A percentile compares a stretch with the other conserved stretches of the same genome.
Evolutionary conservation across 2,329 filamentous ascomycete genomes (phyloP).

Genomic region (Epichloe amarillans): DNA sequence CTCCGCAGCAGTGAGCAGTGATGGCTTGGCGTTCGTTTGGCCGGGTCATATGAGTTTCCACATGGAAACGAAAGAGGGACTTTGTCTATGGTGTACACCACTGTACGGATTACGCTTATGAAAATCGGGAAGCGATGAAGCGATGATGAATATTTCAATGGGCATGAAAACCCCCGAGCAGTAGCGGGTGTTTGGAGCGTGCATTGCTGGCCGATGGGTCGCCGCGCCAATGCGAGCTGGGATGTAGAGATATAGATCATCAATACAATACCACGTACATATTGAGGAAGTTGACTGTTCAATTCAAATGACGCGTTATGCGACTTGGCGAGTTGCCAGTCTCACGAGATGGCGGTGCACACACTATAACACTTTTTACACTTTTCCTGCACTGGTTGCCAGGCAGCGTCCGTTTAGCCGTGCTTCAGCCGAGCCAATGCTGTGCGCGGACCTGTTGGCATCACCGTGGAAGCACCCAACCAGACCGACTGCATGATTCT

Average conservation of each 20-base stretch:
- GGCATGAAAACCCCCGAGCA: neutral
- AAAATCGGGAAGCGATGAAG: neutral
- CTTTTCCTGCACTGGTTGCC: no score
- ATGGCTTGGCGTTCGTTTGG: neutral
- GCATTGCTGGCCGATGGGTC: no score
- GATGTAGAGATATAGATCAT: no score
- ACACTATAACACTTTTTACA: no score
- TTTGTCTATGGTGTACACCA: neutral
- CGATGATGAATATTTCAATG: neutral
- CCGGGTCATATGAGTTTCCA: neutral
- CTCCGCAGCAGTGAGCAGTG: constrained; percentile 4
- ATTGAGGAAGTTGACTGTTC: no score
- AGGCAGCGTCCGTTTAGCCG: constrained; percentile 11
- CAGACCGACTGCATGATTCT: neutral
- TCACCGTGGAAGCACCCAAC: neutral
- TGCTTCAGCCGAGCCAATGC: constrained; percentile 10
- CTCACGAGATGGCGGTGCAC: no score
- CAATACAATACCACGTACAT: no score
- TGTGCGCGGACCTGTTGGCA: neutral
- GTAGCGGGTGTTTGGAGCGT: no score
- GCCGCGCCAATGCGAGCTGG: no score
- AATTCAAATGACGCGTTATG: no score
- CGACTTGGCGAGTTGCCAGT: no score
- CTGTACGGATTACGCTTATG: neutral
- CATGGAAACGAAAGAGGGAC: no score